Conservation (phyloP, 2,329 filamentous ascomycete species). For the Colletotrichum australisinense region DNA sequence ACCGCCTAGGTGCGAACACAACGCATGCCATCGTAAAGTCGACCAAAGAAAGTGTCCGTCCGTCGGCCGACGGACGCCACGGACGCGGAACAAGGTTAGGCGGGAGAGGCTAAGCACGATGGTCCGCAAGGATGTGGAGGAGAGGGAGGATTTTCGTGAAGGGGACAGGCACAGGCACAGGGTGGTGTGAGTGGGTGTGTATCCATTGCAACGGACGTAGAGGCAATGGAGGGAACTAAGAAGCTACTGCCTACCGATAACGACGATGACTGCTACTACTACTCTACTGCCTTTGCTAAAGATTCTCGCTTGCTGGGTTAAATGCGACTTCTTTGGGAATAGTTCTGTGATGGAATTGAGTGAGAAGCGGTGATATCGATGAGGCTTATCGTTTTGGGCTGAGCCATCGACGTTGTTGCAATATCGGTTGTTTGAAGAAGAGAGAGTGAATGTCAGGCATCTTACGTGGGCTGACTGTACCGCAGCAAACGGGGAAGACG, state of each 20-base stretch:
- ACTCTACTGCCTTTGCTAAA: background rate
- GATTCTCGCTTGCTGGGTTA: background rate
- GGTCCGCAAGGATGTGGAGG: background rate
- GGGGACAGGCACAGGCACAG: background rate
- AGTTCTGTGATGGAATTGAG: background rate
- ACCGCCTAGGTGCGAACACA: too few relatives aligned
- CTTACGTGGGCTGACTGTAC: background rate
- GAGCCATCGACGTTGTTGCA: background rate
- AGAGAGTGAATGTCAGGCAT: background rate
- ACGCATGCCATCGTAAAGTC: conserved; percentile 9
- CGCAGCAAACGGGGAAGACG: background rate
- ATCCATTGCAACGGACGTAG: conserved; percentile 9
- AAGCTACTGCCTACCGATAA: background rate
- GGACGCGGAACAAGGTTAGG: conserved; percentile 24
- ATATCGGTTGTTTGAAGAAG: background rate
- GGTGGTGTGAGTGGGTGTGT: background rate
- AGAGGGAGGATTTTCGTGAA: background rate
- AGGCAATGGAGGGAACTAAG: background rate
- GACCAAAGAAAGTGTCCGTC: conserved; percentile 16
- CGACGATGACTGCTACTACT: background rate
- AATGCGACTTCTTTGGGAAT: background rate
- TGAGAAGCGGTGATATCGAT: background rate
- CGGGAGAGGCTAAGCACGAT: conserved; percentile 4
- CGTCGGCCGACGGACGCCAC: conserved; percentile 26
- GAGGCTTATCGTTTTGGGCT: background rate